Base-by-base conservation (phyloP, 495 filamentous ascomycete species). In the Xylaria bambusicola region DNA sequence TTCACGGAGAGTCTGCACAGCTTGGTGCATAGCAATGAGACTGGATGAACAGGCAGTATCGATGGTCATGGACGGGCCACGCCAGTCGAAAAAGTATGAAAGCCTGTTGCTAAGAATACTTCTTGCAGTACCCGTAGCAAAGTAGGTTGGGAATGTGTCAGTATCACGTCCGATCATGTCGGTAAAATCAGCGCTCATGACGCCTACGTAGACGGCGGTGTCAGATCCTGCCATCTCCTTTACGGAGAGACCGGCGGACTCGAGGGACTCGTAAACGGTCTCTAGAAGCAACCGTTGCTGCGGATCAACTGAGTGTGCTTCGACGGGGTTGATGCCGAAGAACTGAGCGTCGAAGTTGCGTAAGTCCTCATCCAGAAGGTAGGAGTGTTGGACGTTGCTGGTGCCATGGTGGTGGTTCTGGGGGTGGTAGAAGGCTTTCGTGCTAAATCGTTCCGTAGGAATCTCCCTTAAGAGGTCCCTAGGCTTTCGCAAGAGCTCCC, bases 21-120 rank as follows among this genome's bases (percentile, higher is more conserved):
- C 82, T 52, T 72, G 68, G 56, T 84, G 80, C 7, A 84, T 53
- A 0, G 81, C 82, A 1, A 78, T 68, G 13, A 86, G 65, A 20
- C 75, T 80, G 1, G 80, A 81, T 3, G 81, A 84, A 56, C 84
- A 86, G 0, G 83, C 84, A 0, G 82, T 86, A 52, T 86, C 83
- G 1, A 86, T 71, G 0, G 81, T 81, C 73, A 85, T 76, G 0
- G 73, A 77, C 0, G 82, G 81, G 0, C 83, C 84, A 1, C 78
- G 72, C 71, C 77, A 80, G 58, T 85, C 77, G 51, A 84, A 85
- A 55, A 80, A 82, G 52, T 85, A 84, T 0, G 82, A 84, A 0
- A 86, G 55, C 0, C 83, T 73, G 56, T 86, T 84, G 9, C 10
- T 15, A 3, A 56, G 20, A 17, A 47, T 56, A 10, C 53, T 56